Evolutionary conservation across 805 yeast species (phyloP), one percentile per base, ranked within the genome.

Genomic region (Monosporozyma unispora): DNA sequence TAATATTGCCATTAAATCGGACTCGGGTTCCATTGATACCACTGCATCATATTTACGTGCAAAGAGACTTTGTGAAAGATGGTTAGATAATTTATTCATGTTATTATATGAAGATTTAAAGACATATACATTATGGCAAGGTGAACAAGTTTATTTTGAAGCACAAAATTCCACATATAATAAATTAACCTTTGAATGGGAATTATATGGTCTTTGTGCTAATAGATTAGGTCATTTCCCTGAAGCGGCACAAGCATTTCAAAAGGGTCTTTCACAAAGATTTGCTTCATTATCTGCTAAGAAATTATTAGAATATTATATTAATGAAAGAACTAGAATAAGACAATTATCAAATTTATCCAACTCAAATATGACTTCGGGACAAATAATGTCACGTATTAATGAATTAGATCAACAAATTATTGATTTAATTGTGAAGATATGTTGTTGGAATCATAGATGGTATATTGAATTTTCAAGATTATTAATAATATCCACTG

Each of bases 391-490:
- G 53, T 66, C 57, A 8, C 55, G 60, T 35, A 50, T 62, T 10
- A 56, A 58, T 33, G 66, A 58, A 21, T 48, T 64, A n/a, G 80
- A 81, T 59, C 77, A 74, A 46, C 72, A 75, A 54, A 79, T 87
- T 11, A 71, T 90, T 51, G 88, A 84, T 50, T 70, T 83, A 21
- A 68, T 81, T 50, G 87, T 90, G 33, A 85, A 84, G 59, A 70
- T 93, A 48, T 70, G 84, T n/a, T 95, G 93, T n/a, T 95, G 98
- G 97, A 85, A 88, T 62, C 97, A 90, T 67, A 79, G 99, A 62
- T 93, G 99, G 99, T 95, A 91, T 69, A 78, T 82, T 54, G 96
- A 91, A 56, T 91, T 89, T 62, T 82, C 95, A 8, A 86, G 95
- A 19, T 71, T 72, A 45, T 70, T 88, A 45, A 62, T 81, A n/a